Percentiles rank a stretch among this genome's conserved stretches.
Conservation (phyloP, 2,329 filamentous ascomycete genomes). For the Penicillium sp. region DNA sequence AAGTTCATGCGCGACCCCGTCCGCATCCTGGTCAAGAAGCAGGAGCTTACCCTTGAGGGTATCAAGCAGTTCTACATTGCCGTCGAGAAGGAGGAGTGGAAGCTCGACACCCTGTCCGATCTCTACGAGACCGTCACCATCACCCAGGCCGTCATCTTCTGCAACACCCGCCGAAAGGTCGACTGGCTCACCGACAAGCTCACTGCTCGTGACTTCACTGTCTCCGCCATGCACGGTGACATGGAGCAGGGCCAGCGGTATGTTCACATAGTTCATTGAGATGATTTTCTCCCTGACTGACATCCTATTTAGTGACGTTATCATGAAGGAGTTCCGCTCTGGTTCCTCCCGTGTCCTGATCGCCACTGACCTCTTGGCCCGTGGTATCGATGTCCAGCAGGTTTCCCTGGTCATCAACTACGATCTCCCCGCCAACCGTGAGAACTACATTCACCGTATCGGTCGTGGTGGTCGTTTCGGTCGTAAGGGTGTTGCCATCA, state of each 20-base stretch:
- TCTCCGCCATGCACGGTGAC: slow-evolving; percentile 98
- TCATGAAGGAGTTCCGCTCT: slow-evolving; percentile 98
- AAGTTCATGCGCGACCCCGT: slow-evolving; percentile 95
- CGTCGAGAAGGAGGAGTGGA: slow-evolving; percentile 99
- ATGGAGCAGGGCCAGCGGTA: slow-evolving; percentile 90
- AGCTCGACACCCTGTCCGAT: slow-evolving; percentile 97
- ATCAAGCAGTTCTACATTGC: slow-evolving; percentile 99
- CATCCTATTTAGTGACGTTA: slow-evolving; percentile 67
- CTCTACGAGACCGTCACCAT: slow-evolving; percentile 98
- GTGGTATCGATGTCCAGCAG: slow-evolving; percentile 98
- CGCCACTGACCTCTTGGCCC: slow-evolving; percentile 96
- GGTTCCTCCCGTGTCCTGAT: slow-evolving; percentile 96
- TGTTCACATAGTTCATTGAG: neutral
- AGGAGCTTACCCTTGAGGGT: slow-evolving; percentile 90
- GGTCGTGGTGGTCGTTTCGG: slow-evolving; percentile 94
- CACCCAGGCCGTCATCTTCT: slow-evolving; percentile 99
- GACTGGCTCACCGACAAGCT: slow-evolving; percentile 99
- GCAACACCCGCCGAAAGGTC: slow-evolving; percentile 98
- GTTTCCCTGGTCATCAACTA: slow-evolving; percentile 99
- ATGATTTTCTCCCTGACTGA: neutral
- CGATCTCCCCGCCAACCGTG: slow-evolving; percentile 94
- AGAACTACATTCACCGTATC: slow-evolving; percentile 99
- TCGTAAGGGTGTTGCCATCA: slow-evolving; percentile 98
- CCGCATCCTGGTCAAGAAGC: slow-evolving; percentile 33
- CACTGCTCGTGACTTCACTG: slow-evolving; percentile 97